Percentiles rank a stretch among this genome's conserved stretches.
phyloP scores from a whole-genome alignment of 2,329 filamentous ascomycete genomes.

The Lizonia empirigonia region DNA sequence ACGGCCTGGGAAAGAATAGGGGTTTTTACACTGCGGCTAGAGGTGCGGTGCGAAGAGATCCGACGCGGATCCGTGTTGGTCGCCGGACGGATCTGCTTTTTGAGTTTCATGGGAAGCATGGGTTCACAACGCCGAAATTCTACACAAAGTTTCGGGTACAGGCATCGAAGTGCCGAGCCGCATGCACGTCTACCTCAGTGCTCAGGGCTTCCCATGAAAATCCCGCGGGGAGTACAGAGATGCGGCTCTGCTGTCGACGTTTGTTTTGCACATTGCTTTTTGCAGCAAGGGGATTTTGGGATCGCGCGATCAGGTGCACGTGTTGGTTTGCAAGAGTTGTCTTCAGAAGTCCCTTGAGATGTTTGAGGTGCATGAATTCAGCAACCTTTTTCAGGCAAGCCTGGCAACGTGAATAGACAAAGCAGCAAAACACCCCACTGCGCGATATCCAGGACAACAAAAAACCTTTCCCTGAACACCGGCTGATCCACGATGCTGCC shows the following conservation, averaged over 20 bases:
- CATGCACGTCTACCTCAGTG: neutral
- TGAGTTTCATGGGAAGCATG: constrained; percentile 7
- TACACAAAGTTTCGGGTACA: neutral
- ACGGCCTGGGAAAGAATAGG: neutral
- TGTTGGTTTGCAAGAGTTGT: neutral
- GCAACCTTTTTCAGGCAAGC: neutral
- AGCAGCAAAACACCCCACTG: neutral
- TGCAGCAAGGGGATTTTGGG: neutral
- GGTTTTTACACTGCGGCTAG: neutral
- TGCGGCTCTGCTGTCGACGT: constrained; percentile 1
- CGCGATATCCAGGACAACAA: neutral
- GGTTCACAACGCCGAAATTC: constrained; percentile 1
- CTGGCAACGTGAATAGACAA: neutral
- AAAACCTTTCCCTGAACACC: neutral
- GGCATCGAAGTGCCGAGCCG: neutral
- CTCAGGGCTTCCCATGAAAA: neutral
- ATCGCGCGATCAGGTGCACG: neutral
- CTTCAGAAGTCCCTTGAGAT: neutral
- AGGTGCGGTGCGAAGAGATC: neutral
- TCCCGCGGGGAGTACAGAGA: constrained; percentile 1
- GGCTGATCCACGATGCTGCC: neutral
- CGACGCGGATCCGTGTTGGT: neutral
- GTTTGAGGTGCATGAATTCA: neutral
- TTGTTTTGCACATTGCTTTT: neutral
- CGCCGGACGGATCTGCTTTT: constrained; percentile 7